Evolutionary conservation across 116 monocot genomes (phyloP), one percentile per base, ranked within the genome.

Genomic region (Iris pallida): DNA sequence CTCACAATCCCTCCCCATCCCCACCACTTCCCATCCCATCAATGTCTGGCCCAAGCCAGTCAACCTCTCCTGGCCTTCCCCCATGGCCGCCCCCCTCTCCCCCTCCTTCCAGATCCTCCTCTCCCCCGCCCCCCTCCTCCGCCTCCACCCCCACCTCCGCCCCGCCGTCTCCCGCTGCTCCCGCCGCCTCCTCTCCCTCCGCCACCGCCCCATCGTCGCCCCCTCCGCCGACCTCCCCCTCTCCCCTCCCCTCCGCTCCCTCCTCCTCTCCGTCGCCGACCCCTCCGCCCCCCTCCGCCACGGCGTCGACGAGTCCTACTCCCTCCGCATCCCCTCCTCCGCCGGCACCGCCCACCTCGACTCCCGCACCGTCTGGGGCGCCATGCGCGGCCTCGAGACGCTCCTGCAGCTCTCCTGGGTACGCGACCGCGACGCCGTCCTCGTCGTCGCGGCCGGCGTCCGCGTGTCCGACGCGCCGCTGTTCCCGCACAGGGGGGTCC

Each of bases 341-440:
- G 53, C 44, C 30, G 55, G 53, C 45, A 12, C 19, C 71, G 88
- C 85, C 5, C 55, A 43, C 5, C 58, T 95, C 14, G 42, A 77
- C 6, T 75, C 91, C 14, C 42, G 18, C 19, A 86, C 95, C 40
- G 60, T 72, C 17, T 91, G 91, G 91, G 95, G 95, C 49, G 91
- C 88, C 58, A 83, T 95, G 65, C 81, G 78, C 16, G 95, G 88
- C 14, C 91, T 95, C 44, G 91, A 91, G 71, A 86, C 91, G 16
- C 78, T 95, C 78, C 86, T 83, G 11, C 95, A 95, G 86, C 75
- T 95, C 41, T 42, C 71, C 1, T 91, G 73, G 82, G 75, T n/a
- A n/a, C n/a, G 75, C 42, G 16, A 65, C 5, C 47, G n/a, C n/a
- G n/a, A n/a, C 46, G 30, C 68, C 68, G n/a, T n/a, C n/a, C n/a